phyloP scores from a whole-genome alignment of 345 rosid species.

The Arabis hirsuta region DNA sequence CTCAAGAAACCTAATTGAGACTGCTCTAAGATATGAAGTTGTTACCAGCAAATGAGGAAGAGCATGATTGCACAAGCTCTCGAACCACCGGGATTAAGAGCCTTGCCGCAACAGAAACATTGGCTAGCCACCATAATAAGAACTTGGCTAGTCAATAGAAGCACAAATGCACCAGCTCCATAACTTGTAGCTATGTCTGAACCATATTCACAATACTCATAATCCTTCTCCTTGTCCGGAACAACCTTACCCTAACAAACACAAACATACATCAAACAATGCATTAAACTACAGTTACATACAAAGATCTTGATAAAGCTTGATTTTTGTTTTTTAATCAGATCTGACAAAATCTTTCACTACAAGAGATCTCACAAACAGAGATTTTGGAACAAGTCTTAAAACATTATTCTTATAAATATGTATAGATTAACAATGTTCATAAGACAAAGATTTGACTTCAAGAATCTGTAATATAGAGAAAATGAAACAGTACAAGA shows the following conservation, averaged over 20 bases:
- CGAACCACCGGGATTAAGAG: slow-evolving; percentile 81
- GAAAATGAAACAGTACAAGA: too few relatives aligned
- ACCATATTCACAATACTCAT: slow-evolving; percentile 74
- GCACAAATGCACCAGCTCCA: slow-evolving; percentile 88
- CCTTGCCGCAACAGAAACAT: slow-evolving; percentile 93
- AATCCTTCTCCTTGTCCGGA: slow-evolving; percentile 54
- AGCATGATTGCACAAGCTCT: slow-evolving; percentile 88
- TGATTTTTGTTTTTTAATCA: slow-evolving; percentile 6
- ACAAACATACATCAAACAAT: slow-evolving; percentile 10
- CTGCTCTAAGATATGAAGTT: background rate
- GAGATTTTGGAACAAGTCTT: slow-evolving; percentile 5
- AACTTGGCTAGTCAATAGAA: slow-evolving; percentile 72
- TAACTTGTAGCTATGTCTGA: slow-evolving; percentile 87
- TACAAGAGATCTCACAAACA: slow-evolving; percentile 33
- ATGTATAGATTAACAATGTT: background rate
- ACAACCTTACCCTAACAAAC: slow-evolving; percentile 58
- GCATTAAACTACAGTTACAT: background rate
- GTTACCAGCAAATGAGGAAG: slow-evolving; percentile 84
- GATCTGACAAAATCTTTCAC: slow-evolving; percentile 35
- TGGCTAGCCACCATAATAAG: slow-evolving; percentile 78
- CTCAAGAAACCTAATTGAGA: slow-evolving; percentile 16
- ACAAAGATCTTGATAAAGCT: background rate
- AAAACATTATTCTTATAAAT: background rate
- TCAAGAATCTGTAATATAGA: slow-evolving; percentile 1
- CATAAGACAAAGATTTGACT: slow-evolving; percentile 15